Evolutionary conservation across 805 yeast species (phyloP).

Genomic region (Zygotorulaspora danielsina): DNA sequence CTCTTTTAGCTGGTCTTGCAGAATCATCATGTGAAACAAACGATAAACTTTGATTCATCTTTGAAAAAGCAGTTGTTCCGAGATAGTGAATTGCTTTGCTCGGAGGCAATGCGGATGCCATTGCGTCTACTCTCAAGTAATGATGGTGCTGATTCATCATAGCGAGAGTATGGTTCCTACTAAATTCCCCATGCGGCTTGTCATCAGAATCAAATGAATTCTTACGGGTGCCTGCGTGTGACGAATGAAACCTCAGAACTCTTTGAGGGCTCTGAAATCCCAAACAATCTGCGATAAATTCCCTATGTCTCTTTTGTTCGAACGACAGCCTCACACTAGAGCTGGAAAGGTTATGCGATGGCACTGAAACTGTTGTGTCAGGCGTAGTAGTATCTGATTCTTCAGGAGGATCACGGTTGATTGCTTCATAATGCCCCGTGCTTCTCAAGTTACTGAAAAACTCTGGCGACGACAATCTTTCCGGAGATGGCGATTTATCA

Average conservation of each 20-base stretch:
- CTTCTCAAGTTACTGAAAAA: slow-evolving; percentile 25
- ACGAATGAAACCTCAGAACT: slow-evolving; percentile 38
- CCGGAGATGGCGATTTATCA: slow-evolving; percentile 26
- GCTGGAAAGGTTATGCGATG: slow-evolving; percentile 3
- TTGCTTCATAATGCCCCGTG: slow-evolving; percentile 25
- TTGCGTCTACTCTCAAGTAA: slow-evolving; percentile 17
- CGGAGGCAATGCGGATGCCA: slow-evolving; percentile 23
- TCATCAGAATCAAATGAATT: background rate
- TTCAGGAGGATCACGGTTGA: slow-evolving; percentile 6
- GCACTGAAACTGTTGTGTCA: background rate
- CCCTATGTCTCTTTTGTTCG: slow-evolving; percentile 31
- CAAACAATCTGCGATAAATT: slow-evolving; percentile 47
- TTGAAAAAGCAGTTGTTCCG: slow-evolving; percentile 14
- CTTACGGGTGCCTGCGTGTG: slow-evolving; percentile 3
- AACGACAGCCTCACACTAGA: slow-evolving; percentile 1
- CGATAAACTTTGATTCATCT: slow-evolving; percentile 12
- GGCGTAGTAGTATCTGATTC: slow-evolving; percentile 4
- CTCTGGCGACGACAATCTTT: slow-evolving; percentile 32
- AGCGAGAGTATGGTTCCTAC: background rate
- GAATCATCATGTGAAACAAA: slow-evolving; percentile 8
- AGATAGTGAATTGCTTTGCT: slow-evolving; percentile 17
- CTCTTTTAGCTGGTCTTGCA: slow-evolving; percentile 25
- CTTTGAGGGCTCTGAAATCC: slow-evolving; percentile 41
- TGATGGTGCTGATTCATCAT: slow-evolving; percentile 7
- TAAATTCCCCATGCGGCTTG: background rate